Evolutionary conservation across 441 rosid genomes (phyloP), one percentile per base, ranked within the genome.

Genomic region (Populus trichocarpa): DNA sequence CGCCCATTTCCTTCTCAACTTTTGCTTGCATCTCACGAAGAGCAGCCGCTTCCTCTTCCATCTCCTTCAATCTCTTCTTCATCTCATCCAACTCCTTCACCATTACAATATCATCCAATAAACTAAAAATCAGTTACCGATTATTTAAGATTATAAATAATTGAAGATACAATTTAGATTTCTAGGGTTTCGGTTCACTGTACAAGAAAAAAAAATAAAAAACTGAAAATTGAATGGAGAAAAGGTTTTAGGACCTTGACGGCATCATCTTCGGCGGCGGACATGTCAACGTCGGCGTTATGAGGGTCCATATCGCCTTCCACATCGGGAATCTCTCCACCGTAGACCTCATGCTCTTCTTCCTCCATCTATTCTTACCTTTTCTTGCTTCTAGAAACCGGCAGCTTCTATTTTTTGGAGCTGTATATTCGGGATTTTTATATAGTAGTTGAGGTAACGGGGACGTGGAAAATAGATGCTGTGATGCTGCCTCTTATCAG

Each of bases 11-110:
- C 77, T 93, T 92, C 92, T 95, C 97, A 35, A 91, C 99, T 81
- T 96, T 96, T 64, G 95, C 96, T 82, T 96, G 98, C 95, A 96
- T 96, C 88, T 92, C 99, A 28, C 99, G 95, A 33, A 96, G 91
- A 80, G 98, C 98, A 14, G 95, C 96, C 22, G 98, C 98, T 76
- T 93, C 98, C 80, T 92, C 99, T 78, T 95, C 99, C 89, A 93
- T 95, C 84, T 93, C 99, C 84, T 92, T 93, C 86, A 95, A 82
- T 67, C 99, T 87, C 77, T 87, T 93, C 90, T 95, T 92, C 99
- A 93, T 92, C 86, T 93, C 97, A 80, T 93, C 95, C 76, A 95
- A 82, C 86, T 93, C 98, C 99, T 95, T 83, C 73, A 46, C 13
- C 69, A 18, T 72, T 65, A 38, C 23, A 12, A 69, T 30, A 30